phyloP scores from a whole-genome alignment of 1,284 basidiomycete species.

The Puccinia coronata region DNA sequence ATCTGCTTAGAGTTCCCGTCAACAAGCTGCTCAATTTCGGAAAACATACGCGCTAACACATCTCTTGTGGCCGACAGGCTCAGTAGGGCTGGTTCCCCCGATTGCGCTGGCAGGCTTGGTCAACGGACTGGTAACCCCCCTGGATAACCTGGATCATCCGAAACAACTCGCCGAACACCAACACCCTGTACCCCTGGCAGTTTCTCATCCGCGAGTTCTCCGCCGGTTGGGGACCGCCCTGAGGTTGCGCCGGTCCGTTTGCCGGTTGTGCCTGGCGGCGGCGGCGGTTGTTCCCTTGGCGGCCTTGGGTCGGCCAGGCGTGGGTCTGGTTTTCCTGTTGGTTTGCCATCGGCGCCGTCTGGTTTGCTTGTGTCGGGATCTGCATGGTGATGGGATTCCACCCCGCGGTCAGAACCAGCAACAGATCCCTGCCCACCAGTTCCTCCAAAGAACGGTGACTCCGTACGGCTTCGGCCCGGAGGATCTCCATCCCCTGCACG shows the following conservation, averaged over 20 bases:
- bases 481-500: background rate
- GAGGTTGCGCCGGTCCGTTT: background rate
- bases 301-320: background rate
- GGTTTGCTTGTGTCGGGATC: no score
- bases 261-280: no score
- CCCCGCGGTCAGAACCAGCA: background rate
- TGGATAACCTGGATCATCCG: background rate
- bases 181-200: background rate
- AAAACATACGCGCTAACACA: background rate
- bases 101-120: background rate
- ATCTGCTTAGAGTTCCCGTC: background rate
- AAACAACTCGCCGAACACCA: background rate
- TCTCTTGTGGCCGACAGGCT: background rate
- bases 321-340: no score
- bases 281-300: background rate
- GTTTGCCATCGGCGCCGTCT: no score
- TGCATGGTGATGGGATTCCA: background rate
- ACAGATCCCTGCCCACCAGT: background rate
- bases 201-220: background rate
- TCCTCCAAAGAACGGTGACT: background rate
- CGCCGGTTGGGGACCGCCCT: background rate
- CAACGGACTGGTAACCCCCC: background rate
- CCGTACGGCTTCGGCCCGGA: background rate
- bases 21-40: background rate
- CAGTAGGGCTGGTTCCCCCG: background rate